phyloP scores from a whole-genome alignment of 345 rosid genomes.

The Camelina hispida region DNA sequence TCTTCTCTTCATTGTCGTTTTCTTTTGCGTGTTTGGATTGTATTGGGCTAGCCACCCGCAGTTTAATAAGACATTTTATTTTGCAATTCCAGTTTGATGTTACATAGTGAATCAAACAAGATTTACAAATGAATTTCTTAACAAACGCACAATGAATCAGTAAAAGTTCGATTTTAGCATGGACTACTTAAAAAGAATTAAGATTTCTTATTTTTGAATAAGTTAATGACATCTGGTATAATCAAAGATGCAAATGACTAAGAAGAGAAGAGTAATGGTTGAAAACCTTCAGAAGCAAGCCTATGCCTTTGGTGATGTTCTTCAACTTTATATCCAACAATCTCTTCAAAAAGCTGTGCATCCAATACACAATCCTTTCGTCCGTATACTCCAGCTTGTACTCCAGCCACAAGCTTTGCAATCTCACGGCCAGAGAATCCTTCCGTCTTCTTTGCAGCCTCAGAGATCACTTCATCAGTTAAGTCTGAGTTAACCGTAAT shows the following conservation, averaged over 20 bases:
- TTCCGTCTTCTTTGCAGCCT: slow-evolving; percentile 82
- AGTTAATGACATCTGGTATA: neutral
- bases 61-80: neutral
- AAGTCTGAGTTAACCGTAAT: slow-evolving; percentile 61
- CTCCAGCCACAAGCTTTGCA: slow-evolving; percentile 88
- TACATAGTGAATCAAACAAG: neutral
- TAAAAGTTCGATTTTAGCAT: too few relatives aligned
- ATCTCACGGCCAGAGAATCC: slow-evolving; percentile 98
- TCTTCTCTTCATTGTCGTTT: neutral
- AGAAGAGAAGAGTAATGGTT: slow-evolving; percentile 38
- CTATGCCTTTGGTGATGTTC: slow-evolving; percentile 84
- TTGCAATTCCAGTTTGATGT: neutral
- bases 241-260: slow-evolving; percentile 30
- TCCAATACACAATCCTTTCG: slow-evolving; percentile 71
- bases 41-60: too few relatives aligned
- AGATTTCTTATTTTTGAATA: neutral
- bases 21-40: neutral
- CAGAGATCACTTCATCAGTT: slow-evolving; percentile 65
- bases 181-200: too few relatives aligned
- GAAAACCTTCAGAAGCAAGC: slow-evolving; percentile 52
- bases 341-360: slow-evolving; percentile 70
- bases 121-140: neutral
- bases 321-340: slow-evolving; percentile 74
- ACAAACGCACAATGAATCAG: too few relatives aligned
- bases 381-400: slow-evolving; percentile 91